These are phyloP conservation scores for Cryoendolithus antarcticus DNA, from an alignment of 2,329 filamentous ascomycete species.

Conservation along the genomic window DNA sequence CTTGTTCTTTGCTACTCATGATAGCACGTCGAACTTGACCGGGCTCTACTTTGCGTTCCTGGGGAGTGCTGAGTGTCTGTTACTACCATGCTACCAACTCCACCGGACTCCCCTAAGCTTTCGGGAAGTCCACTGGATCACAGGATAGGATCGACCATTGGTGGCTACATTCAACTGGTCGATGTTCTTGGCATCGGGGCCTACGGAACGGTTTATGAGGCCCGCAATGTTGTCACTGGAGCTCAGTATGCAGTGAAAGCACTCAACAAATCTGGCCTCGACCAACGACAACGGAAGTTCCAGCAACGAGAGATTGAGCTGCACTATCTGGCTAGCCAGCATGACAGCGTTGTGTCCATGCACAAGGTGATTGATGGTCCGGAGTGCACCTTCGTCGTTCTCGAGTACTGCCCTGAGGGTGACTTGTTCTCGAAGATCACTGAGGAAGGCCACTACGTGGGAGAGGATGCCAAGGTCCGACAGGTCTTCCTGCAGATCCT, in stretches of 20 bases:
- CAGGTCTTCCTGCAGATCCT: slow-evolving; percentile 86
- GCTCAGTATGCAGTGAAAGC: slow-evolving; percentile 91
- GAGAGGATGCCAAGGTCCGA: slow-evolving; percentile 79
- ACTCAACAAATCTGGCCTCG: slow-evolving; percentile 85
- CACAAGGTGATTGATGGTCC: slow-evolving; percentile 82
- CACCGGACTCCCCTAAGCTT: slow-evolving; percentile 35
- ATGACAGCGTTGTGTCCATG: slow-evolving; percentile 88
- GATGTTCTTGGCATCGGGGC: slow-evolving; percentile 84
- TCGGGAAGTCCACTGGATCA: slow-evolving; percentile 45
- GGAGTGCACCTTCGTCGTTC: slow-evolving; percentile 89
- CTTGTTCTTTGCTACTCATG: too few species aligned
- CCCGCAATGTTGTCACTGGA: slow-evolving; percentile 69
- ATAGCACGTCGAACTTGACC: too few species aligned
- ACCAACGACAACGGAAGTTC: slow-evolving; percentile 75
- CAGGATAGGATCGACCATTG: slow-evolving; percentile 71
- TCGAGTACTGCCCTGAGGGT: slow-evolving; percentile 94
- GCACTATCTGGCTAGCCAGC: slow-evolving; percentile 77
- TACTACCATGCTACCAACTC: slow-evolving; percentile 35
- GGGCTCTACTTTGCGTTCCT: too few species aligned
- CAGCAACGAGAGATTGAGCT: slow-evolving; percentile 87
- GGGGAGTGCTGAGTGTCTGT: too few species aligned
- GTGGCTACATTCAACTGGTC: slow-evolving; percentile 70
- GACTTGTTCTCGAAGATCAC: slow-evolving; percentile 97
- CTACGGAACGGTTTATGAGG: slow-evolving; percentile 91
- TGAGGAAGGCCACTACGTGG: slow-evolving; percentile 82